A percentile compares a stretch with the other conserved stretches of the same genome.
Evolutionary conservation across 345 rosid genomes (phyloP).

Genomic region (Tarenaya hassleriana): DNA sequence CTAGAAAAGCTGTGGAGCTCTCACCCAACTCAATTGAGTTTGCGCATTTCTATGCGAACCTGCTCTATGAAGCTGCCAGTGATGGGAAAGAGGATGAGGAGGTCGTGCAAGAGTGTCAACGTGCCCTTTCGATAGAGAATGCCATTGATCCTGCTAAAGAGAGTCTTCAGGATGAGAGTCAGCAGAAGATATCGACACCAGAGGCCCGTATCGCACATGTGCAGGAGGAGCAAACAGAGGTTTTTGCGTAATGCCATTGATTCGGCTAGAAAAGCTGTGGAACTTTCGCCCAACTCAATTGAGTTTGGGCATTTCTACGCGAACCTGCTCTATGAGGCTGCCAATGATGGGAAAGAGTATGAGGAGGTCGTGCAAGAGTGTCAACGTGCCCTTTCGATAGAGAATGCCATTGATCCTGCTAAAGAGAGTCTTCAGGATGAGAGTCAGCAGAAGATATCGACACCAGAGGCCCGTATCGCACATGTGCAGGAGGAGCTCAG

Average conservation of each 20-base stretch:
- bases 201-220: conserved; percentile 76
- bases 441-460: conserved; percentile 65
- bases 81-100: conserved; percentile 81
- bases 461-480: conserved; percentile 64
- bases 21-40: conserved; percentile 80
- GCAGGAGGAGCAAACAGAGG: conserved; percentile 64
- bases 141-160: conserved; percentile 92
- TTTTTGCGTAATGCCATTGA: conserved; percentile 65
- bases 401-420: conserved; percentile 80
- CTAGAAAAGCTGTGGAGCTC: conserved; percentile 59
- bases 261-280: conserved; percentile 63
- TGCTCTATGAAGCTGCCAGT: conserved; percentile 73
- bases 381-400: conserved; percentile 66
- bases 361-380: conserved; percentile 85
- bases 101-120: conserved; percentile 73
- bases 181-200: conserved; percentile 58
- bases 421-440: conserved; percentile 80
- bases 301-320: conserved; percentile 87
- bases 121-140: conserved; percentile 63
- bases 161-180: conserved; percentile 77
- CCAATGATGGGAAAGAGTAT: conserved; percentile 69
- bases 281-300: conserved; percentile 64
- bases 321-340: conserved; percentile 72
- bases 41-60: conserved; percentile 73
- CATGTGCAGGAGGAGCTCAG: conserved; percentile 74